Conservation (phyloP, 306 rosid species). For the Morella rubra region DNA sequence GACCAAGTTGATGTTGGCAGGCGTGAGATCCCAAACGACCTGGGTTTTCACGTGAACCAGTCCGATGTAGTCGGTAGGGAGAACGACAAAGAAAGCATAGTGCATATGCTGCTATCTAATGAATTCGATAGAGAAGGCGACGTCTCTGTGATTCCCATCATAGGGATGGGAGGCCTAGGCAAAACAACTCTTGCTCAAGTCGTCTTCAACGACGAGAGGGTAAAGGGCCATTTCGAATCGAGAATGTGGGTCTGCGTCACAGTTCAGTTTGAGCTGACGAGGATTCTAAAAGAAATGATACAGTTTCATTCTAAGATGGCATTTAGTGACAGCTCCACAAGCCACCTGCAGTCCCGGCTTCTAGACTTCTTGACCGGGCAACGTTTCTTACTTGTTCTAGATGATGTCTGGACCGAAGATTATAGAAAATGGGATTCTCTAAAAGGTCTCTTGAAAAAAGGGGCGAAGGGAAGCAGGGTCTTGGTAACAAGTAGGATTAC, state of each 20-base stretch:
- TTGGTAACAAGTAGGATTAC: too few species aligned
- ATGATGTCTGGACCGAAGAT: neutral
- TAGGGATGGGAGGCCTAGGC: constrained; percentile 34
- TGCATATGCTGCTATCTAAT: neutral
- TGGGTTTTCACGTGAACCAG: neutral
- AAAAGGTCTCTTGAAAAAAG: too few species aligned
- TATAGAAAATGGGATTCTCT: constrained; percentile 12
- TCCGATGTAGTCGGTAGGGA: neutral
- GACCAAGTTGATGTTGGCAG: neutral
- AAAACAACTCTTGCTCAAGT: constrained; percentile 26
- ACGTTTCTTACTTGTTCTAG: constrained; percentile 12
- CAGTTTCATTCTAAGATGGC: neutral
- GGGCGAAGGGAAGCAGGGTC: too few species aligned
- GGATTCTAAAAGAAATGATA: constrained; percentile 1
- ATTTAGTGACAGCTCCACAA: neutral
- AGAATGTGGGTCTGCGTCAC: constrained; percentile 22
- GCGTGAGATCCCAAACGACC: neutral
- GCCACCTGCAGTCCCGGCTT: neutral
- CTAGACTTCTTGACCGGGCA: neutral
- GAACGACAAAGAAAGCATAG: neutral
- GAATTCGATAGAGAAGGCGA: neutral
- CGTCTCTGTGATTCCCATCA: neutral
- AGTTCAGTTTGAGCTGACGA: constrained; percentile 8
- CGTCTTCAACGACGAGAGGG: neutral
- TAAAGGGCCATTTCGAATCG: constrained; percentile 5